Conservation (phyloP, 169 alveolate genomes). For the Cryptosporidium sp. region DNA sequence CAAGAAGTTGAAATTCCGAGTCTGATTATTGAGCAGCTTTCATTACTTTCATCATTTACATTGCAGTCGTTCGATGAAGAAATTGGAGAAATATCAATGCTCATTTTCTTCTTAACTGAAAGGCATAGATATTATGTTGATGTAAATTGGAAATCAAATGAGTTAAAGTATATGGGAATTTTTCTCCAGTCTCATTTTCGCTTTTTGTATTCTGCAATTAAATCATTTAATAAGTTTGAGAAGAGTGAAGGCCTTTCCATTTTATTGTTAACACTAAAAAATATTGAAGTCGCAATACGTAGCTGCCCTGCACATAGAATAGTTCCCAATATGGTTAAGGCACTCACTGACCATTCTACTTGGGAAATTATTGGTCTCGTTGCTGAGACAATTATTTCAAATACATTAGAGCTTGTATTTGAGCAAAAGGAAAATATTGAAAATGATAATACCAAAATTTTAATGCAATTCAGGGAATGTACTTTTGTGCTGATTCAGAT, state of each 20-base stretch:
- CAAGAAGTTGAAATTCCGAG: conserved; percentile 49
- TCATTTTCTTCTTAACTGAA: conserved; percentile 78
- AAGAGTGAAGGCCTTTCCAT: conserved; percentile 45
- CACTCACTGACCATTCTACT: conserved; percentile 29
- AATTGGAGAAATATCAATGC: conserved; percentile 77
- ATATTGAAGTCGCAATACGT: conserved; percentile 64
- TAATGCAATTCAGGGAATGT: conserved; percentile 39
- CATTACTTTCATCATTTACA: conserved; percentile 57
- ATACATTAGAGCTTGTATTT: conserved; percentile 35
- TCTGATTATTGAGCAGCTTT: conserved; percentile 53
- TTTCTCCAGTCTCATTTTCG: conserved; percentile 73
- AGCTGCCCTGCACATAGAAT: conserved; percentile 64
- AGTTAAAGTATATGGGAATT: conserved; percentile 74
- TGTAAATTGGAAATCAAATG: conserved; percentile 78
- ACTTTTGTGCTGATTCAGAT: conserved; percentile 27
- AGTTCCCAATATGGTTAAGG: conserved; percentile 55
- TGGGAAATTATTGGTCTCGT: conserved; percentile 33
- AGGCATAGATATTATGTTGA: conserved; percentile 80
- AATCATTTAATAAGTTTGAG: conserved; percentile 29
- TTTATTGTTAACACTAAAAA: conserved; percentile 48
- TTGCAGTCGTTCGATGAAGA: conserved; percentile 79
- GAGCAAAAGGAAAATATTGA: conserved; percentile 11
- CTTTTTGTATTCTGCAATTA: conserved; percentile 57
- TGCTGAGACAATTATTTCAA: conserved; percentile 23
- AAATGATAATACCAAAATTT: neutral